phyloP scores from a whole-genome alignment of 2,329 filamentous ascomycete species.

The Apiospora malaysiana region DNA sequence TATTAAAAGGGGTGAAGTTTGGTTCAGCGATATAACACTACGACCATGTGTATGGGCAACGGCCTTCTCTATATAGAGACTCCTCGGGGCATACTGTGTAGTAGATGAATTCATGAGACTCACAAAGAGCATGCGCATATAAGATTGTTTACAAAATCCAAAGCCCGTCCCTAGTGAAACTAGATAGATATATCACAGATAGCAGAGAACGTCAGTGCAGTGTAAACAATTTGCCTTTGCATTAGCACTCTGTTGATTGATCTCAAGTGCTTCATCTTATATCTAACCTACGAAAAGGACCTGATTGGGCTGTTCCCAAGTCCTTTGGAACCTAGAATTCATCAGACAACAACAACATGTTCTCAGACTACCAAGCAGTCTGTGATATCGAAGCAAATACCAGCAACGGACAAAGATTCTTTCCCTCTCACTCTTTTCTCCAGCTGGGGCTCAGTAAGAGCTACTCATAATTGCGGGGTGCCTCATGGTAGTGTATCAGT shows the following conservation, averaged over 20 bases:
- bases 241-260: background rate
- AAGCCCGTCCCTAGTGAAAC: background rate
- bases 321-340: conserved; percentile 2
- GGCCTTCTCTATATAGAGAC: background rate
- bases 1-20: background rate
- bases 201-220: background rate
- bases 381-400: background rate
- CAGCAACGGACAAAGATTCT: background rate
- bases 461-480: background rate
- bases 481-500: background rate
- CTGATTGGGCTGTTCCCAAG: background rate
- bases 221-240: background rate
- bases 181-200: background rate
- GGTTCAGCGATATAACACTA: background rate
- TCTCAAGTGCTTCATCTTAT: background rate
- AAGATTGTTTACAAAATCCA: background rate
- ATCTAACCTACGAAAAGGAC: background rate
- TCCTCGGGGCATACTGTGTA: background rate
- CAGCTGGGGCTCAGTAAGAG: background rate
- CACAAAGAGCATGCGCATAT: conserved; percentile 8
- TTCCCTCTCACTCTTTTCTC: background rate
- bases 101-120: conserved; percentile 15
- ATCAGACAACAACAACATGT: background rate
- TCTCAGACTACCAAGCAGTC: background rate
- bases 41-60: background rate